Evolutionary conservation across 2,329 filamentous ascomycete species (phyloP).

Genomic region (Aspergillus transmontanensis): DNA sequence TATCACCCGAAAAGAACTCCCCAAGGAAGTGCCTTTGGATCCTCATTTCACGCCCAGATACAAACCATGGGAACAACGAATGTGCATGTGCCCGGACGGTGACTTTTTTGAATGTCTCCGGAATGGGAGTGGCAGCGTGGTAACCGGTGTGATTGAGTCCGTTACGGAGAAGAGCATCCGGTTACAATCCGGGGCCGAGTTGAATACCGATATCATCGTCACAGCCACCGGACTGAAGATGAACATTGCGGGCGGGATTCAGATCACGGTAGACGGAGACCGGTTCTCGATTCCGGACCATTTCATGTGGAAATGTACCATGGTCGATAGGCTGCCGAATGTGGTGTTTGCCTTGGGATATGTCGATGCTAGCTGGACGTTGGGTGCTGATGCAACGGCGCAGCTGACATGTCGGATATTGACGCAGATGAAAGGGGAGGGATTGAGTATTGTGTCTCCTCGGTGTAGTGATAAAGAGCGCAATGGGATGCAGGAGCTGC

Average conservation of each 20-base stretch:
- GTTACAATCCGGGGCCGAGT: constrained; percentile 39
- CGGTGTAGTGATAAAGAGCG: neutral
- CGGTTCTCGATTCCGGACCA: constrained; percentile 24
- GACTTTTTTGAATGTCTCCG: constrained; percentile 57
- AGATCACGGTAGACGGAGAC: constrained; percentile 28
- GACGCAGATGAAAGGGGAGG: constrained; percentile 14
- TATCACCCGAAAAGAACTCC: constrained; percentile 52
- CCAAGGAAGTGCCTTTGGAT: constrained; percentile 54
- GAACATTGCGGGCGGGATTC: constrained; percentile 25
- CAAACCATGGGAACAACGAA: constrained; percentile 68
- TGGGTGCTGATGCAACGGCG: constrained; percentile 34
- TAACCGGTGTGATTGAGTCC: constrained; percentile 51
- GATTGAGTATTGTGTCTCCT: neutral
- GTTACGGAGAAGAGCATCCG: constrained; percentile 50
- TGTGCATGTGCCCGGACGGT: constrained; percentile 65
- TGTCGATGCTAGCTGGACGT: constrained; percentile 32
- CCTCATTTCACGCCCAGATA: constrained; percentile 65
- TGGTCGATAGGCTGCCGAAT: constrained; percentile 3
- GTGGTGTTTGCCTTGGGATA: constrained; percentile 30
- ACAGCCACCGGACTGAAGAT: constrained; percentile 30
- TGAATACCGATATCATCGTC: constrained; percentile 32
- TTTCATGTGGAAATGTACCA: constrained; percentile 29
- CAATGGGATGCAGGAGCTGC: neutral
- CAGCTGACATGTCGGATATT: constrained; percentile 26
- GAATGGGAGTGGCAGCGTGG: constrained; percentile 16